Conservation (phyloP, 2,329 filamentous ascomycete genomes). For the Arthrobotrys megalospora region DNA sequence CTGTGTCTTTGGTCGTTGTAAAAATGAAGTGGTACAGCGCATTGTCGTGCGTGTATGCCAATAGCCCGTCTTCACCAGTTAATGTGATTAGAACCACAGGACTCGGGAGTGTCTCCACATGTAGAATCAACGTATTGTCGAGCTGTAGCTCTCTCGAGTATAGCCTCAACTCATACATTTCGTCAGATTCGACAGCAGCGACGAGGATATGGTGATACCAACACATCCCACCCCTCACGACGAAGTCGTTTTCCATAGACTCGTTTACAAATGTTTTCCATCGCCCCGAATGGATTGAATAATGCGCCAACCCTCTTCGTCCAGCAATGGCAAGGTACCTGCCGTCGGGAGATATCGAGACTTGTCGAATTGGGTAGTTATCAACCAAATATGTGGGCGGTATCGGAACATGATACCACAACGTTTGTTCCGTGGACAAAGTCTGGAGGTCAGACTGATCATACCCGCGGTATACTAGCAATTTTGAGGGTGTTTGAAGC, state of each 20-base stretch:
- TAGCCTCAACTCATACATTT: slow-evolving; percentile 87
- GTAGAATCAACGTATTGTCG: slow-evolving; percentile 80
- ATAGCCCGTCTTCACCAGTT: slow-evolving; percentile 91
- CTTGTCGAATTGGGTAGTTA: slow-evolving; percentile 92
- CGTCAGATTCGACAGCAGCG: slow-evolving; percentile 88
- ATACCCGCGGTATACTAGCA: slow-evolving; percentile 94
- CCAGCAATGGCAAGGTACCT: slow-evolving; percentile 98
- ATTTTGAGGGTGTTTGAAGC: slow-evolving; percentile 86
- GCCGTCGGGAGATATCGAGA: slow-evolving; percentile 90
- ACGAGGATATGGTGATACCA: slow-evolving; percentile 98
- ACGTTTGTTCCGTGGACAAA: slow-evolving; percentile 84
- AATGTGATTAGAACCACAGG: slow-evolving; percentile 91
- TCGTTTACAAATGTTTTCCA: slow-evolving; percentile 95
- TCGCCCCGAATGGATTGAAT: slow-evolving; percentile 91
- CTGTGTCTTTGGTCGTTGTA: slow-evolving; percentile 76
- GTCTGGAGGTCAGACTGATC: slow-evolving; percentile 91
- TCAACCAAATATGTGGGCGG: slow-evolving; percentile 87
- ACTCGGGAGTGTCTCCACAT: slow-evolving; percentile 82
- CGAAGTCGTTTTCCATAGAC: slow-evolving; percentile 87
- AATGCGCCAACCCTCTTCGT: slow-evolving; percentile 90
- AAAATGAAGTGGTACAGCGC: slow-evolving; percentile 95
- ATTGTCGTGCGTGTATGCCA: slow-evolving; percentile 98
- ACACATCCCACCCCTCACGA: slow-evolving; percentile 95
- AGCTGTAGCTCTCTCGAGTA: slow-evolving; percentile 89
- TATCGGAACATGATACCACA: slow-evolving; percentile 95